Evolutionary conservation across 345 rosid genomes (phyloP).

Genomic region (Hevea brasiliensis): DNA sequence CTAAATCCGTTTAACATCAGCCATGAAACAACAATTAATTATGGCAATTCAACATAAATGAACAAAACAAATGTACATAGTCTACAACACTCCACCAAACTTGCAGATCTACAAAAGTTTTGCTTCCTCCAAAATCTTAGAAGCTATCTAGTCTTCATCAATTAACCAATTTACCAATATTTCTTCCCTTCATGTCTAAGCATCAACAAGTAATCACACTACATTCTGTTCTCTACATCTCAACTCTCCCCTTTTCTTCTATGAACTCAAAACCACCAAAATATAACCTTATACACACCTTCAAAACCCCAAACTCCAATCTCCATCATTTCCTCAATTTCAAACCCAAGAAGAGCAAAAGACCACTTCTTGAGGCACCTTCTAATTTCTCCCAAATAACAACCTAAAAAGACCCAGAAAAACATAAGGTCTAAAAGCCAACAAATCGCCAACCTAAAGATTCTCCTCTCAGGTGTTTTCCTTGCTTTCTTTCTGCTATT

Average conservation of each 20-base stretch:
- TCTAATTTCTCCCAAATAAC: too few relatives aligned
- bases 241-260: constrained; percentile 1
- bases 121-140: constrained; percentile 50
- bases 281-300: constrained; percentile 11
- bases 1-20: background rate
- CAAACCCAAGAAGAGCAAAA: background rate
- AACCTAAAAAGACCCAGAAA: background rate
- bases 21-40: background rate
- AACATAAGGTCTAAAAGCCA: constrained; percentile 63
- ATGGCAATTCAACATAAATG: background rate
- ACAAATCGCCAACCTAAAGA: constrained; percentile 47
- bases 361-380: too few relatives aligned
- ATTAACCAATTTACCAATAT: constrained; percentile 21
- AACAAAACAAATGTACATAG: background rate
- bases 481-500: constrained; percentile 60
- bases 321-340: background rate
- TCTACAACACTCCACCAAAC: constrained; percentile 34
- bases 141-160: constrained; percentile 56
- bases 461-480: constrained; percentile 58
- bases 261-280: background rate
- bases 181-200: constrained; percentile 58
- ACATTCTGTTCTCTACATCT: constrained; percentile 11
- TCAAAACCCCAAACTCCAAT: background rate
- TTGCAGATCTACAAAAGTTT: constrained; percentile 41
- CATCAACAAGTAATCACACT: constrained; percentile 26